Evolutionary conservation across 805 yeast genomes (phyloP), one percentile per base, ranked within the genome.

Genomic region (Metschnikowia anglica): DNA sequence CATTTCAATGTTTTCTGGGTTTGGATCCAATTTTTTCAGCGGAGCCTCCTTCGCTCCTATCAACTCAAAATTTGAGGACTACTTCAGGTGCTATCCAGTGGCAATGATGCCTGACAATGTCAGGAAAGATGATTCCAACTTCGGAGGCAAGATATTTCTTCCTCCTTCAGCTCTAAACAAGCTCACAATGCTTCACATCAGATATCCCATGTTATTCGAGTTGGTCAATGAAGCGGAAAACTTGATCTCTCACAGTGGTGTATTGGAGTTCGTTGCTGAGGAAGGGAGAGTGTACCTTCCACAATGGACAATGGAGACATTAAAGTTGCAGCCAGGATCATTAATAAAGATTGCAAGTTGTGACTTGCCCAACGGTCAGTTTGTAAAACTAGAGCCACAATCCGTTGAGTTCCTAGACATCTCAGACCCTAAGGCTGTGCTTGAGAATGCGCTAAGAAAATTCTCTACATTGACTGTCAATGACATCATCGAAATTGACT

Each of bases 241-340:
- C 15, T 60, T 72, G 24, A 68, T 61, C 6, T 88, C 97, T 0
- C 96, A 89, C 61, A 85, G 90, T 35, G 99, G 99, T 59, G 99
- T 93, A 21, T 69, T 93, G 47, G 99, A 93, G 66, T 93, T 93
- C 62, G 85, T 87, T 13, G 97, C 99, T 1, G 98, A 93, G 59
- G 99, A 93, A 69, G 99, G 99, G 13, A 74, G 99, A 43, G 93
- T 80, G 2, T 93, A 93, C 61, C 57, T 93, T 26, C 99, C 99
- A 0, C 88, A 87, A 54, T 93, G 99, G 99, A 90, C 93, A 90
- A 79, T 93, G 85, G 75, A 68, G 34, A 85, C 95, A 0, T 66
- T 93, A 28, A 71, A 73, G 25, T 66, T 86, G 6, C 76, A 76
- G 37, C 86, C 96, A 0, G 98, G 98, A 0, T 76, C 86, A n/a